Percentiles rank a stretch among this genome's conserved stretches.
Evolutionary conservation across 257 asterid genomes (phyloP).

Genomic region (Forsythia suspensa): DNA sequence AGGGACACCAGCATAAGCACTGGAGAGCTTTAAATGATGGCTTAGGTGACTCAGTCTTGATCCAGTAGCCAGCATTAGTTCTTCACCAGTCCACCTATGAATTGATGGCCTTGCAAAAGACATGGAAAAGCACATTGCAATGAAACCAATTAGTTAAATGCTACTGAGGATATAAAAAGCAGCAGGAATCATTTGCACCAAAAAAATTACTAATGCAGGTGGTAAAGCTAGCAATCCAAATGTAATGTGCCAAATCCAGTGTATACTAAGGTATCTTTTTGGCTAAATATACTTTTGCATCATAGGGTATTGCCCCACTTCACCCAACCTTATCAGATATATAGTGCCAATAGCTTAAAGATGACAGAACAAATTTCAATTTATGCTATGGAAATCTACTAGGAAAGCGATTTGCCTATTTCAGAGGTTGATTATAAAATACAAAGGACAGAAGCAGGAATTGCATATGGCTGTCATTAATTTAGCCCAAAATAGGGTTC

Average conservation of each 20-base stretch:
- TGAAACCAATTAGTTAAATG: constrained; percentile 4
- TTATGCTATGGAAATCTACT: background rate
- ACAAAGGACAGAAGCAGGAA: too few species aligned
- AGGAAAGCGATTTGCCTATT: background rate
- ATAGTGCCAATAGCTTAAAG: background rate
- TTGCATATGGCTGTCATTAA: too few species aligned
- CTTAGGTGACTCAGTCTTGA: constrained; percentile 43
- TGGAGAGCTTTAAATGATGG: constrained; percentile 58
- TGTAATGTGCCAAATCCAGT: too few species aligned
- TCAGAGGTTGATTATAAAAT: too few species aligned
- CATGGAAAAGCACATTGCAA: background rate
- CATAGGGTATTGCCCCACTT: too few species aligned
- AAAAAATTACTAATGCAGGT: background rate
- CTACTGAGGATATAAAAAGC: constrained; percentile 20
- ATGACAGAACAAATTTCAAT: background rate
- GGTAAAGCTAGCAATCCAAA: background rate
- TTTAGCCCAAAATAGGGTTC: too few species aligned
- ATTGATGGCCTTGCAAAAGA: constrained; percentile 22
- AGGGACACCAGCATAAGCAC: constrained; percentile 74
- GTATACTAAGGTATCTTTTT: too few species aligned
- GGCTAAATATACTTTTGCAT: too few species aligned
- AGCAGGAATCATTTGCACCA: constrained; percentile 16
- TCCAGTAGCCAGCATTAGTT: constrained; percentile 81
- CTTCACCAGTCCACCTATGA: constrained; percentile 71
- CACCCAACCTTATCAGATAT: too few species aligned